These are phyloP conservation scores for Neocallimastix lanati DNA, from an alignment of 192 early-diverging fungal genomes.

Conservation along the genomic window DNA sequence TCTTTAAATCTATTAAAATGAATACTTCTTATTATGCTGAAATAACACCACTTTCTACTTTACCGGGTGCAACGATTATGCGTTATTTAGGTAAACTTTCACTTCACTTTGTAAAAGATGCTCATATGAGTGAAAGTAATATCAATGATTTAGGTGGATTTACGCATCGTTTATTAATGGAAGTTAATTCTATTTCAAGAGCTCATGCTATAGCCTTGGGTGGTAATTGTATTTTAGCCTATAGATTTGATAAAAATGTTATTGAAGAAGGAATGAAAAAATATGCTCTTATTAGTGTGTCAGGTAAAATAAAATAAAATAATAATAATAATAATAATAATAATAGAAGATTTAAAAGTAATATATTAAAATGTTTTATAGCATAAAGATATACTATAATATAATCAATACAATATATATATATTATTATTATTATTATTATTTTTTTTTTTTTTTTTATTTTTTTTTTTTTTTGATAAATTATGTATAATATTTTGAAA, in stretches of 20 bases:
- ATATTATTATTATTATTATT: too few species aligned
- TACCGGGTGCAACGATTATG: slow-evolving; percentile 29
- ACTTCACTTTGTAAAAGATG: slow-evolving; percentile 67
- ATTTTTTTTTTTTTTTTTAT: too few species aligned
- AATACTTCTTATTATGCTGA: slow-evolving; percentile 21
- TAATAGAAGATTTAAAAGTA: not conserved
- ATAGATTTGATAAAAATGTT: not conserved
- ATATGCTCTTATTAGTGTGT: not conserved
- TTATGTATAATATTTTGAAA: too few species aligned
- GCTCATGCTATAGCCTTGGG: not conserved
- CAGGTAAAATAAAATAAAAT: not conserved
- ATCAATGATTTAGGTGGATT: not conserved
- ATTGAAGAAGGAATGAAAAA: not conserved
- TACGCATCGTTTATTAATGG: not conserved
- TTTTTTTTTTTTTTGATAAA: too few species aligned
- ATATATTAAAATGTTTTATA: too few species aligned
- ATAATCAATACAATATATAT: too few species aligned
- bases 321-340: not conserved
- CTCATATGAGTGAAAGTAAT: slow-evolving; percentile 3
- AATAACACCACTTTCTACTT: slow-evolving; percentile 44
- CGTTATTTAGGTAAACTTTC: slow-evolving; percentile 50
- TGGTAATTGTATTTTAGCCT: not conserved
- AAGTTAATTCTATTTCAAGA: not conserved
- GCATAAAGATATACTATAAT: too few species aligned
- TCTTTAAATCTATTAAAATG: not conserved